A percentile compares a stretch with the other conserved stretches of the same genome.
These are phyloP conservation scores for Dothistroma septosporum DNA, from an alignment of 2,329 filamentous ascomycete species.

Conservation along the genomic window DNA sequence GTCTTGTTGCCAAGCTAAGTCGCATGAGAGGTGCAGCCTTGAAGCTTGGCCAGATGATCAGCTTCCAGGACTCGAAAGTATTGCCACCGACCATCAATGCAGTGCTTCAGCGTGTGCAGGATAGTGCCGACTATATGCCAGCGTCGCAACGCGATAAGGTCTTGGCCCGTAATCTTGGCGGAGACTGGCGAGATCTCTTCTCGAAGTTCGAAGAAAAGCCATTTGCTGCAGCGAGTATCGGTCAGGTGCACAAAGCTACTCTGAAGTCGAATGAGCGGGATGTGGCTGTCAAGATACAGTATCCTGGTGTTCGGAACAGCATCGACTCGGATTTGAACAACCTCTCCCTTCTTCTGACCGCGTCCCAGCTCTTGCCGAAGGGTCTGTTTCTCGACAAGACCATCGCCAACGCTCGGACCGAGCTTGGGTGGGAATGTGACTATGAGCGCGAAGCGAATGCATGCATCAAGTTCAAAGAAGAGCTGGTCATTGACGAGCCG, in stretches of 20 bases:
- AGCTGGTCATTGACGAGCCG: slow-evolving; percentile 69
- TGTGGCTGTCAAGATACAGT: slow-evolving; percentile 96
- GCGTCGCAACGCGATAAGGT: slow-evolving; percentile 86
- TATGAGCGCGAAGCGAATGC: slow-evolving; percentile 85
- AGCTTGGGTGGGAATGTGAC: slow-evolving; percentile 96
- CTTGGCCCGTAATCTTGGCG: slow-evolving; percentile 70
- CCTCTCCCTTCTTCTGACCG: slow-evolving; percentile 81
- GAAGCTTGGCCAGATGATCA: slow-evolving; percentile 97
- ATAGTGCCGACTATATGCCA: slow-evolving; percentile 97
- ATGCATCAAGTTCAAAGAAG: slow-evolving; percentile 64
- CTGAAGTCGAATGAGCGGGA: slow-evolving; percentile 68
- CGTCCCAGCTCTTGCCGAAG: slow-evolving; percentile 82
- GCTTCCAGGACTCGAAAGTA: slow-evolving; percentile 95
- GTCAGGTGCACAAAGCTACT: slow-evolving; percentile 85
- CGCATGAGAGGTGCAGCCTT: slow-evolving; percentile 96
- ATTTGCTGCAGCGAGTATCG: slow-evolving; percentile 92
- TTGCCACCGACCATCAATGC: slow-evolving; percentile 81
- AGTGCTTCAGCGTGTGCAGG: slow-evolving; percentile 89
- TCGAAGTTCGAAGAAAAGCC: slow-evolving; percentile 82
- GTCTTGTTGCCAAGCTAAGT: slow-evolving; percentile 86
- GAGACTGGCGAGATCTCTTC: slow-evolving; percentile 81
- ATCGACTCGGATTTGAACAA: slow-evolving; percentile 97
- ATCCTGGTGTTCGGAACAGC: slow-evolving; percentile 89
- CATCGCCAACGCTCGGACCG: slow-evolving; percentile 86
- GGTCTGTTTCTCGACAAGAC: slow-evolving; percentile 95